phyloP scores from a whole-genome alignment of 2,329 filamentous ascomycete species.

The Septoria linicola region DNA sequence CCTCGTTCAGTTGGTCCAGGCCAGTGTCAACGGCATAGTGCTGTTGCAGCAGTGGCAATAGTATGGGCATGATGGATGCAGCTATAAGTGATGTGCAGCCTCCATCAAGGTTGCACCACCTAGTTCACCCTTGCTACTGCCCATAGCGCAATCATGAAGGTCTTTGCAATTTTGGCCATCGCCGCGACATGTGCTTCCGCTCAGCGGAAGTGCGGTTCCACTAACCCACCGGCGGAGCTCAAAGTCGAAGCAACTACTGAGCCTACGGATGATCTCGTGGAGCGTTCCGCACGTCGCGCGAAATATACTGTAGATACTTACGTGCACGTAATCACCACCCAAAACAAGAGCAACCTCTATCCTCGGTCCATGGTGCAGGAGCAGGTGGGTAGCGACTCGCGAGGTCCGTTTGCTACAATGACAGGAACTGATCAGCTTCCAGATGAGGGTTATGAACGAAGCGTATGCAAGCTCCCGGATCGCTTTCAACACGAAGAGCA shows the following conservation, averaged over 20 bases:
- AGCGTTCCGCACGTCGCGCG: conserved; percentile 4
- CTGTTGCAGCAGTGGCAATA: no score
- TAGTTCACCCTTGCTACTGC: neutral
- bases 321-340: conserved; percentile 43
- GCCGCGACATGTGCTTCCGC: conserved; percentile 12
- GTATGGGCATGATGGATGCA: neutral
- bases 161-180: conserved; percentile 4
- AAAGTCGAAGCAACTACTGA: conserved; percentile 4
- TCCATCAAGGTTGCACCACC: neutral
- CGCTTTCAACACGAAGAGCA: conserved; percentile 44
- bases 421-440: conserved; percentile 18
- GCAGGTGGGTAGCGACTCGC: conserved; percentile 6
- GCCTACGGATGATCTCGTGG: conserved; percentile 3
- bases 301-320: conserved; percentile 27
- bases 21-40: no score
- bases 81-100: conserved; percentile 7
- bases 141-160: conserved; percentile 6
- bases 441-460: conserved; percentile 39
- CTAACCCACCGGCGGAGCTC: conserved; percentile 1
- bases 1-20: neutral
- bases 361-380: conserved; percentile 38
- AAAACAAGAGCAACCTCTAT: conserved; percentile 36
- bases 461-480: conserved; percentile 51
- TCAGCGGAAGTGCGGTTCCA: conserved; percentile 10
- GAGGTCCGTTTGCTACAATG: no score